Base-by-base conservation (phyloP, 345 rosid genomes). In the Syzygium aqueum region DNA sequence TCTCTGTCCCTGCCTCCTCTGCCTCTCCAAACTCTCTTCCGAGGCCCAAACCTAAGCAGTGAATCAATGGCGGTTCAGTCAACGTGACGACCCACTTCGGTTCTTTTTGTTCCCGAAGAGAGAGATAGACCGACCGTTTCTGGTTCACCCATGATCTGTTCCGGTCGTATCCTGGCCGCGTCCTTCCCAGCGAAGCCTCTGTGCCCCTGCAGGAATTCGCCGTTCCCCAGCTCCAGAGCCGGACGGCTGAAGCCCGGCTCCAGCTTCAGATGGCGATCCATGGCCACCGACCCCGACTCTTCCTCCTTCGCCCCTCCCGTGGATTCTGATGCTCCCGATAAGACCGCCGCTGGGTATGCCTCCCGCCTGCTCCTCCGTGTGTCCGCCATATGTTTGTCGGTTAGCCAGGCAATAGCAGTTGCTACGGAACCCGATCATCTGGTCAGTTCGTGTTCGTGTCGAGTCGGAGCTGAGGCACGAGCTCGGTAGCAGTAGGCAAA, bases 311-410 rank as follows among this genome's bases (percentile, higher is more conserved):
- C 91, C 15, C 86, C 94, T 51, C 88, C 97, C 13, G 84, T 94
- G 87, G 95, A 95, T 78, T 91, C 96, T 21, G 95, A 94, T 37
- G 87, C 95, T 10, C 49, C 94, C 25, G 99, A 95, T 21, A 91
- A 86, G 88, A 88, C 96, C 80, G 82, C 90, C 83, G 84, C 90
- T 0, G 90, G 90, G 90, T 88, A 86, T 43, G 52, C 43, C n/a
- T 51, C 43, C 50, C 67, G 63, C 84, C 61, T 37, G 15, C 52
- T 88, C 77, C 30, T 37, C 46, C 61, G 1, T 10, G 49, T 0
- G 43, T 25, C 57, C 63, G 11, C 28, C 40, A 8, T 59, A n/a
- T 27, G 67, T 85, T 16, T 2, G 11, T 33, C 52, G 21, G 82
- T 37, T 85, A 57, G 67, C 0, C 40, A 49, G 80, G 86, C 25